Evolutionary conservation across 495 filamentous ascomycete species (phyloP), one percentile per base, ranked within the genome.

Genomic region (Penicillium coprophilum): DNA sequence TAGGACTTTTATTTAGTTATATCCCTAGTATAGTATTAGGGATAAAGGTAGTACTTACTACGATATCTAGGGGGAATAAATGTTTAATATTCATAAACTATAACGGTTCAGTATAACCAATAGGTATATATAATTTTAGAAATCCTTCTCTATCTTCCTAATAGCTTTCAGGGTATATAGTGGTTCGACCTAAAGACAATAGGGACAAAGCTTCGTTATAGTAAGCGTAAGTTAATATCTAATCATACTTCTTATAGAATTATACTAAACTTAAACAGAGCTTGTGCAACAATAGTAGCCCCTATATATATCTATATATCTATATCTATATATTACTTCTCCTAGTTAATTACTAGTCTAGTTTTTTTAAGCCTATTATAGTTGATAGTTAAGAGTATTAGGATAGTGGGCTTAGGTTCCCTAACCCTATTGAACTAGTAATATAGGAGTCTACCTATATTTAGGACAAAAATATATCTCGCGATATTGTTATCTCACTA

Each of bases 351-450:
- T 40, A 38, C 23, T 7, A 43, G 21, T 41, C n/a, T 46, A 62
- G 51, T 21, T 63, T 66, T 31, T 61, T 63, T 46, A 61, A 50
- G 34, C 59, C 52, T 2, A 55, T 65, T 23, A 55, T 48, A 13
- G 59, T 65, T 8, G 49, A 28, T 27, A 34, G 44, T 27, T 60
- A 61, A 41, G 64, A 65, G 30, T 72, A 67, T 56, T 59, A 66
- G 62, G 71, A 75, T 59, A 62, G 67, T 19, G 67, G 62, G 11
- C 49, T 75, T 23, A 56, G 51, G 19, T 60, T 73, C 38, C 73
- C 72, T 41, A 71, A 72, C 50, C 69, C 66, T 0, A 48, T 71
- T 23, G 63, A 71, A 31, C 46, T 76, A 21, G 68, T 66, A 21
- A 43, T 68, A 17, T 60, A 59, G 60, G 71, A 76, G 51, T 49